phyloP scores from a whole-genome alignment of 805 yeast genomes.

The Nakazawaea sp. region DNA sequence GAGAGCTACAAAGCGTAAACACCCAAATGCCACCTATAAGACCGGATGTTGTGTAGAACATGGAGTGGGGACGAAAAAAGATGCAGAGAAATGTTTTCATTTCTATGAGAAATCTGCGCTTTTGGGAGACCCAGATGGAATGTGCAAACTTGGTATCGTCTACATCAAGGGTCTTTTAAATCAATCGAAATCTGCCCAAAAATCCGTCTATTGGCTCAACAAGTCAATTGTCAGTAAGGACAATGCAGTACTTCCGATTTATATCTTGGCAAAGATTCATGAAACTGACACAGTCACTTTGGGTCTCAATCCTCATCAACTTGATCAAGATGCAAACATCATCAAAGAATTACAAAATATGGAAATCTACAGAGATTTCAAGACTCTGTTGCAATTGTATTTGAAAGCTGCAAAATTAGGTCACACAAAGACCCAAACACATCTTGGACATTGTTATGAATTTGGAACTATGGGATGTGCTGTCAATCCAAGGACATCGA shows the following conservation, averaged over 20 bases:
- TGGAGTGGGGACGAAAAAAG: constrained; percentile 46
- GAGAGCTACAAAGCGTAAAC: constrained; percentile 51
- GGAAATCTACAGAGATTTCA: constrained; percentile 26
- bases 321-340: constrained; percentile 22
- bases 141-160: constrained; percentile 70
- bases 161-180: constrained; percentile 41
- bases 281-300: constrained; percentile 26
- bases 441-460: constrained; percentile 67
- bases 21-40: constrained; percentile 58
- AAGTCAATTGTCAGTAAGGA: constrained; percentile 21
- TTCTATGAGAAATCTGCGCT: constrained; percentile 57
- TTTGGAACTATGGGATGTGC: constrained; percentile 52
- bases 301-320: constrained; percentile 15
- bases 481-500: constrained; percentile 48
- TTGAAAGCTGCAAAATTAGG: constrained; percentile 53
- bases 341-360: constrained; percentile 25
- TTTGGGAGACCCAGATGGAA: constrained; percentile 56
- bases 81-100: constrained; percentile 37
- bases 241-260: constrained; percentile 16
- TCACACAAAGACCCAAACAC: constrained; percentile 62
- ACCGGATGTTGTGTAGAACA: constrained; percentile 67
- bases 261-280: constrained; percentile 27
- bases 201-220: constrained; percentile 44
- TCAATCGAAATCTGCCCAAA: constrained; percentile 29
- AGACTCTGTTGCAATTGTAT: constrained; percentile 44